phyloP scores from a whole-genome alignment of 805 yeast species.

The Suhomyces kilbournensis region DNA sequence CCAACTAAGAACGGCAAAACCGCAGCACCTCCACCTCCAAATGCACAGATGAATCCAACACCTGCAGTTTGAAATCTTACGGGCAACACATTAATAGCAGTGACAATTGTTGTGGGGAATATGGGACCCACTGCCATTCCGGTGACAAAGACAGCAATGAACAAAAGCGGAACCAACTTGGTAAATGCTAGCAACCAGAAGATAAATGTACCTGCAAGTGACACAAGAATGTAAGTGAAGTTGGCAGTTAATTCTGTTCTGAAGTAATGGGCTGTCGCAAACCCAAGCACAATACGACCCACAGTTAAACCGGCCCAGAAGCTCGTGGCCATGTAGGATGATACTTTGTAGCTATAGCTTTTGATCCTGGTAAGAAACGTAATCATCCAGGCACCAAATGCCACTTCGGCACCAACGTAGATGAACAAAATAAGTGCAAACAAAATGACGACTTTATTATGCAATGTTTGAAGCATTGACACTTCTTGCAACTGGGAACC shows the following conservation, averaged over 20 bases:
- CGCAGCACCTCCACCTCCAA: conserved; percentile 86
- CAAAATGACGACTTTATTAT: conserved; percentile 4
- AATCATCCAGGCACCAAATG: conserved; percentile 54
- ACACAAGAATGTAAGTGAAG: conserved; percentile 32
- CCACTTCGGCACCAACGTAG: conserved; percentile 52
- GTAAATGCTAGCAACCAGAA: conserved; percentile 34
- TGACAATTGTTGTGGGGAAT: conserved; percentile 66
- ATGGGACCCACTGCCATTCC: conserved; percentile 54
- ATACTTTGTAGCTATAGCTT: conserved; percentile 27
- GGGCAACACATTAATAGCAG: conserved; percentile 63
- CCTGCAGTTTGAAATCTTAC: conserved; percentile 58
- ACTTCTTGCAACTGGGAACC: background rate
- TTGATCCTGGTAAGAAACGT: conserved; percentile 45
- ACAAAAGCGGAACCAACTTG: conserved; percentile 24
- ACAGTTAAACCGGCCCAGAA: conserved; percentile 52
- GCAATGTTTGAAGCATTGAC: background rate
- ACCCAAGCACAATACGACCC: conserved; percentile 50
- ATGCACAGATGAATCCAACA: conserved; percentile 70
- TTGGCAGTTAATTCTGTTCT: conserved; percentile 47
- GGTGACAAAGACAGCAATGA: conserved; percentile 35
- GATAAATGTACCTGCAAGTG: conserved; percentile 26
- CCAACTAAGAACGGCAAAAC: conserved; percentile 68
- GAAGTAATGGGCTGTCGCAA: conserved; percentile 50
- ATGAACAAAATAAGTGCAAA: conserved; percentile 43
- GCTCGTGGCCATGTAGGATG: conserved; percentile 48